Evolutionary conservation across 2,329 filamentous ascomycete species (phyloP).

Genomic region (Juglanconis juglandina): DNA sequence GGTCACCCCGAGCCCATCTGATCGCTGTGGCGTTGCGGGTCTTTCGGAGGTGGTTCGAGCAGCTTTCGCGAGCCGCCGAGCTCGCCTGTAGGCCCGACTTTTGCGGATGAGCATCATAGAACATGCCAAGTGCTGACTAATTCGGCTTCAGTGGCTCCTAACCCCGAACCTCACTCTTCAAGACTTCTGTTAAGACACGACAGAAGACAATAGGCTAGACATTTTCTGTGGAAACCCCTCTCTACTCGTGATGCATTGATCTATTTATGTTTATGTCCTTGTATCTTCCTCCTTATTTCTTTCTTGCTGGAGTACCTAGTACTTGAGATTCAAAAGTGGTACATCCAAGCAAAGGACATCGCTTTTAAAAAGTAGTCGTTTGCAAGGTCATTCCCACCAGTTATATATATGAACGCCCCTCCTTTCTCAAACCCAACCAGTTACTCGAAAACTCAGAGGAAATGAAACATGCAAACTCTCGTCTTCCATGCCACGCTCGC

Average conservation of each 20-base stretch:
- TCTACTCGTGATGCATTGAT: too few relatives aligned
- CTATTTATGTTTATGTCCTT: too few relatives aligned
- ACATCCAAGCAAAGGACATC: too few relatives aligned
- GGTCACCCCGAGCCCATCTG: background rate
- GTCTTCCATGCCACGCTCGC: background rate
- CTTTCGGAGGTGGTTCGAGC: slow-evolving; percentile 3
- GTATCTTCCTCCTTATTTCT: too few relatives aligned
- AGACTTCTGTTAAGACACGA: too few relatives aligned
- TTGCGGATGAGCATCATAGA: slow-evolving; percentile 6
- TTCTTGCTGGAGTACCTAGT: too few relatives aligned
- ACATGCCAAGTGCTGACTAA: background rate
- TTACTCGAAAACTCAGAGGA: background rate
- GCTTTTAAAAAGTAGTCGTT: too few relatives aligned
- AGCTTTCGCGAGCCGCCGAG: background rate
- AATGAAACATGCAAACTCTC: background rate
- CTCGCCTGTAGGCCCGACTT: background rate
- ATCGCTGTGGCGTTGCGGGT: slow-evolving; percentile 5
- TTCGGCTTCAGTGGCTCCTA: background rate
- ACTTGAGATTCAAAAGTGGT: too few relatives aligned
- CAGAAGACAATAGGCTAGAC: too few relatives aligned
- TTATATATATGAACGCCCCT: background rate
- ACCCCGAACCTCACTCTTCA: background rate
- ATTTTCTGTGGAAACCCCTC: too few relatives aligned
- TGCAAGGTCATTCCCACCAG: too few relatives aligned
- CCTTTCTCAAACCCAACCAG: background rate